Base-by-base conservation (phyloP, 2,329 filamentous ascomycete genomes). In the Cercospora sesami region DNA sequence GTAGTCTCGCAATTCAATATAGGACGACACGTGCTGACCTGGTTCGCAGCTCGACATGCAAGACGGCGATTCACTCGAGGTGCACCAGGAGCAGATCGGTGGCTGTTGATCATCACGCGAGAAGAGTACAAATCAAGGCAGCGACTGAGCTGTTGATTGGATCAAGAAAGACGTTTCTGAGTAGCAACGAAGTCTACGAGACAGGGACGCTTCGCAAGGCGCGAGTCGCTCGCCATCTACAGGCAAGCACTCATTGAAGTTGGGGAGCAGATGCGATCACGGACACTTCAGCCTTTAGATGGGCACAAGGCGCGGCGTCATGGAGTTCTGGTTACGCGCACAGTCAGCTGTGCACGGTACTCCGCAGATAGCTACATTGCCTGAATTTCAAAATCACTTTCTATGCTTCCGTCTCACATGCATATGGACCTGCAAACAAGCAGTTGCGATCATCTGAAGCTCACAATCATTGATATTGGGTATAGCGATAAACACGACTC, bases 21-120 rank as follows among this genome's bases (percentile, higher is more conserved):
- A 39, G 28, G 21, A 2, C 66, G n/a, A 48, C 12, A 21, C 14
- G 26, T n/a, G 18, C 51, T 60, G 53, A 64, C 42, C 2, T 30
- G 16, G 30, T 30, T 18, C 21, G 26, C 75, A 98, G 95, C 90
- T 98, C 65, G 95, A 98, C 70, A 99, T 99, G 95, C 85, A 89
- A 73, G 95, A 99, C 75, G 94, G 95, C 39, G 95, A 99, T 77
- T 96, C 92, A 0, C 89, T 99, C 28, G 95, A 99, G 78, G 95
- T 99, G 28, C 94, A 98, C 80, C 95, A 98, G 80, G 95, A 99
- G 80, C 95, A 99, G 83, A 95, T 98, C 70, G 95, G 95, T 69
- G 94, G 94, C 69, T 67, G 68, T 31, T 73, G 67, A 71, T 68
- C 48, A 65, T 45, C 30, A 53, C 42, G 48, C 28, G 58, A 65